Evolutionary conservation across 768 basidiomycete genomes (phyloP), one percentile per base, ranked within the genome.

Genomic region (Porpolomopsis calyptriformis): DNA sequence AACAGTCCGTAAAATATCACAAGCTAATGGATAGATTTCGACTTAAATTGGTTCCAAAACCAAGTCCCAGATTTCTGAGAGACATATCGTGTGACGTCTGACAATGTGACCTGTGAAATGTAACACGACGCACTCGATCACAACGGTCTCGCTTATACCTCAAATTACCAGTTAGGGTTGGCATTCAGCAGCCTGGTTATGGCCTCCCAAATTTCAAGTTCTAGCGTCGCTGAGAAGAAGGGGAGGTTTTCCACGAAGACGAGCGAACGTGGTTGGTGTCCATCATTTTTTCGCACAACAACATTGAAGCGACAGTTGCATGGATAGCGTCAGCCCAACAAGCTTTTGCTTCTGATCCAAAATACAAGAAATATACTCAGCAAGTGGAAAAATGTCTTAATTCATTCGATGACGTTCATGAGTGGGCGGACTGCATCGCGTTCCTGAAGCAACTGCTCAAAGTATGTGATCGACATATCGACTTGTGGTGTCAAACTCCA

Each of bases 401-500:
- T 50, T 82, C 90, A 1, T 98, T 99, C 57, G 92, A 96, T 58
- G 88, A 80, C 57, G 90, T 96, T 48, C 89, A 94, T 47, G 96
- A 99, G 68, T 99, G 96, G 96, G 93, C 96, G 49, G 96, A 99
- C 67, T 98, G 92, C 62, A 98, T 96, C 59, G 84, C 93, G 33
- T 99, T 98, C 66, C 64, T 99, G 62, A 93, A 93, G 60, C 85
- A 92, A 54, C 64, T 96, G 49, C 76, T 94, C 49, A 96, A 96
- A 74, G 91, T 88, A 55, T 36, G 62, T 52, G 34, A 24, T 25
- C 25, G 19, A 16, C 4, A 33, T 29, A 45, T 40, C 22, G 36
- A 12, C 43, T 38, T 23, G 12, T 47, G 8, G 24, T 36, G 43
- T 18, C 12, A 31, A 25, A 41, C 31, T 27, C 26, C 3, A 26